Evolutionary conservation across 495 filamentous ascomycete species (phyloP).

Genomic region (Hypoxylon intermedium): DNA sequence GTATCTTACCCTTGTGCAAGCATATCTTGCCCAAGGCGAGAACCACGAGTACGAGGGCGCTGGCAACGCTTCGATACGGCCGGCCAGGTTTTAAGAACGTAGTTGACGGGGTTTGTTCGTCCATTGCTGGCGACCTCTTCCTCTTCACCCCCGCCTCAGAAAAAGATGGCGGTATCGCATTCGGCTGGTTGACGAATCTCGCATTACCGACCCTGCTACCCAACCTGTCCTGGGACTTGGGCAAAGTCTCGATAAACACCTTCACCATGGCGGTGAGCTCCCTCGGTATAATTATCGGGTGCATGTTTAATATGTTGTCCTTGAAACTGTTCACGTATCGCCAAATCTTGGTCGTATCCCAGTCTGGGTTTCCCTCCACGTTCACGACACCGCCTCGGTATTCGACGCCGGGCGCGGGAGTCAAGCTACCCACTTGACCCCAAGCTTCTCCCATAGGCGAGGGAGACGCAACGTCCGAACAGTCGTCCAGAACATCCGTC

Average conservation of each 20-base stretch:
- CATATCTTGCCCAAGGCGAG: conserved; percentile 88
- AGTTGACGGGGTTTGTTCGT: conserved; percentile 44
- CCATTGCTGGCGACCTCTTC: conserved; percentile 60
- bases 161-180: conserved; percentile 36
- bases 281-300: conserved; percentile 75
- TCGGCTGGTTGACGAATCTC: conserved; percentile 40
- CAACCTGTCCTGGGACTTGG: conserved; percentile 35
- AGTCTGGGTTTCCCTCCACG: conserved; percentile 66
- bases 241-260: conserved; percentile 54
- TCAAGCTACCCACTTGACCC: conserved; percentile 58
- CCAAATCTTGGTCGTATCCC: conserved; percentile 66
- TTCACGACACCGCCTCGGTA: conserved; percentile 59
- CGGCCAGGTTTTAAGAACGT: conserved; percentile 49
- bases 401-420: conserved; percentile 47
- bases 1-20: conserved; percentile 64
- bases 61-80: conserved; percentile 67
- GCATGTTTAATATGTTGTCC: conserved; percentile 82
- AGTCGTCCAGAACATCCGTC: conserved; percentile 46
- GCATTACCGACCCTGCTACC: conserved; percentile 30
- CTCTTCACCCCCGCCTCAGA: conserved; percentile 62
- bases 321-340: conserved; percentile 75
- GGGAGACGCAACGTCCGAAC: conserved; percentile 58
- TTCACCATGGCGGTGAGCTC: conserved; percentile 59
- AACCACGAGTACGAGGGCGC: conserved; percentile 80
- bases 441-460: conserved; percentile 54